Conservation (phyloP, 2,329 filamentous ascomycete species). For the Didymella glomerata region DNA sequence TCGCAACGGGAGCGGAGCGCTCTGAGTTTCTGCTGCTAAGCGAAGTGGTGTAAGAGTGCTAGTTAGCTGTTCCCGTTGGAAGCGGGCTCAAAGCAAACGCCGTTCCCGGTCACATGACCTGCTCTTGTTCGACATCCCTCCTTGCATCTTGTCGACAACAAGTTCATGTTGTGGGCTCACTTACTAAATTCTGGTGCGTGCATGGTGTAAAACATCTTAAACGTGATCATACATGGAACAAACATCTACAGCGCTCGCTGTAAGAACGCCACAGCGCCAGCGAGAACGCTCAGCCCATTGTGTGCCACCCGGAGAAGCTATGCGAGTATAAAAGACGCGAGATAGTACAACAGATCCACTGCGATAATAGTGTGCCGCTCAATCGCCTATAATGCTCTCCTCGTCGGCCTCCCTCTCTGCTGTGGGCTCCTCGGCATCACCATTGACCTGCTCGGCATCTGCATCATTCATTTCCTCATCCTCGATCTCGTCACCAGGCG, state of each 20-base stretch:
- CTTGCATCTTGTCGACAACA: not conserved
- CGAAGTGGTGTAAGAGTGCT: not conserved
- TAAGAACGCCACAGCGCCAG: conserved; percentile 24
- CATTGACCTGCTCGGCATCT: conserved; percentile 44
- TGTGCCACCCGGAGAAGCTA: conserved; percentile 7
- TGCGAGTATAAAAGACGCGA: conserved; percentile 4
- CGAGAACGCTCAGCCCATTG: conserved; percentile 6
- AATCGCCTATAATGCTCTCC: conserved; percentile 55
- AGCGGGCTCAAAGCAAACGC: not conserved
- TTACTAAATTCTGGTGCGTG: not conserved
- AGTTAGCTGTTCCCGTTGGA: not conserved
- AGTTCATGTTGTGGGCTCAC: not conserved
- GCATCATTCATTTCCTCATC: conserved; percentile 53
- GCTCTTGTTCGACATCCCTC: not conserved
- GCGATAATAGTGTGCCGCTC: not conserved
- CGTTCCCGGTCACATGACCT: conserved; percentile 5
- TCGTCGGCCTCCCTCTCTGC: conserved; percentile 49
- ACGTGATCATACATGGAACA: conserved; percentile 9
- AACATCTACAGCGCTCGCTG: conserved; percentile 10
- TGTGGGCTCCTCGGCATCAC: conserved; percentile 50
- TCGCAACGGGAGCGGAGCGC: not conserved
- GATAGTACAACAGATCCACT: conserved; percentile 3
- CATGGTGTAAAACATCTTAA: not conserved
- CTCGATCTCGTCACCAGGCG: conserved; percentile 40
- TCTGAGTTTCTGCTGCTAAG: not conserved